A percentile compares a stretch with the other conserved stretches of the same genome.
Conservation (phyloP, 2,329 filamentous ascomycete species). For the Fusarium palustre region DNA sequence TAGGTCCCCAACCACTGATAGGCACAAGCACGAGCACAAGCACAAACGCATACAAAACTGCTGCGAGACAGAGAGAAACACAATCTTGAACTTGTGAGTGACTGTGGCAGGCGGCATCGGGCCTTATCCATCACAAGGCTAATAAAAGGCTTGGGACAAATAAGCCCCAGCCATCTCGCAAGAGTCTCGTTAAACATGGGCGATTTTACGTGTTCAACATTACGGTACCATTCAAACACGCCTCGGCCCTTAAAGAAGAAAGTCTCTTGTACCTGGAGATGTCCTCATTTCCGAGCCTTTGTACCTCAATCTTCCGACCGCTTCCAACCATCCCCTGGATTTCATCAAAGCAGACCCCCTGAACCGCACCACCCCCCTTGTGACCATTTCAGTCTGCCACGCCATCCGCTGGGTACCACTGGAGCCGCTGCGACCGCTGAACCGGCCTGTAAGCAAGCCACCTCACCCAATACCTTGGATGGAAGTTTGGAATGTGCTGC, state of each 20-base stretch:
- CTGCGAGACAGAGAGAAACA: constrained; percentile 20
- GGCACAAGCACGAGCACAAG: constrained; percentile 7
- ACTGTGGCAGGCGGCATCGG: neutral
- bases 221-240: neutral
- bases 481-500: constrained; percentile 45
- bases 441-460: constrained; percentile 44
- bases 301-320: constrained; percentile 19
- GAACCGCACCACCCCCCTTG: constrained; percentile 21
- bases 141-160: neutral
- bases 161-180: neutral
- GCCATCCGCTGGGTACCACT: constrained; percentile 26
- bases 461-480: constrained; percentile 44
- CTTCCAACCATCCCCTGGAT: constrained; percentile 30
- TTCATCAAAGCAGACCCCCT: constrained; percentile 27
- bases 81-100: constrained; percentile 4
- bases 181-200: constrained; percentile 2
- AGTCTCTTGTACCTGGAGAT: constrained; percentile 23
- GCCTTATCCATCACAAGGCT: neutral
- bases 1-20: constrained; percentile 2
- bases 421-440: constrained; percentile 42
- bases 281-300: constrained; percentile 37
- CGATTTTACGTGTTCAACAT: neutral
- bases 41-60: constrained; percentile 19
- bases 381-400: constrained; percentile 6
- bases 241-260: constrained; percentile 13